A percentile compares a stretch with the other conserved stretches of the same genome.
These are phyloP conservation scores for Diddensiella transvaalensis DNA, from an alignment of 805 yeast genomes.

Conservation along the genomic window DNA sequence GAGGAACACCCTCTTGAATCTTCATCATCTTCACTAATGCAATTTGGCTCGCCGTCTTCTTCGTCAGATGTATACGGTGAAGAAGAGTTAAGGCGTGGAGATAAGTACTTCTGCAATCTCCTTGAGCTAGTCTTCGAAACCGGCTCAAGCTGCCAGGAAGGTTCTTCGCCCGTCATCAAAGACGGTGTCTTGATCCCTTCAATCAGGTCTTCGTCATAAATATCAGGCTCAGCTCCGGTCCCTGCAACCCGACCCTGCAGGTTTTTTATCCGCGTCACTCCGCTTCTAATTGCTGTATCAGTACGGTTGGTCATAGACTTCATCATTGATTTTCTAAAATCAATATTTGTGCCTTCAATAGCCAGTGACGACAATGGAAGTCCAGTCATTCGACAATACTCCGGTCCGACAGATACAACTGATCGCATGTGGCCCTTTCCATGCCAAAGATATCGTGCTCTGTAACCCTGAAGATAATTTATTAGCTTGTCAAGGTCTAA, in stretches of 20 bases:
- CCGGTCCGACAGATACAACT: conserved; percentile 16
- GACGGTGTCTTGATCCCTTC: conserved; percentile 7
- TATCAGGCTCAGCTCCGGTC: conserved; percentile 5
- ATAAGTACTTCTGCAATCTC: background rate
- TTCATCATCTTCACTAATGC: conserved; percentile 11
- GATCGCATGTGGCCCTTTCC: conserved; percentile 46
- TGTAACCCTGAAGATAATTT: conserved; percentile 31
- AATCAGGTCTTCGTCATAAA: conserved; percentile 6
- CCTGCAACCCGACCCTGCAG: conserved; percentile 2
- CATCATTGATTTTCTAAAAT: conserved; percentile 22
- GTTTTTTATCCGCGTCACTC: conserved; percentile 7
- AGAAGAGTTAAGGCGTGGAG: background rate
- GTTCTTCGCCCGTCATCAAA: background rate
- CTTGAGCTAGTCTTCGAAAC: background rate
- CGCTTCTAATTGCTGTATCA: conserved; percentile 21
- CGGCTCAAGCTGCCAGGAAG: conserved; percentile 4
- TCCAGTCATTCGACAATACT: conserved; percentile 18
- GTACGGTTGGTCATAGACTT: conserved; percentile 19
- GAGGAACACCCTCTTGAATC: background rate
- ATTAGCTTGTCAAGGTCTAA: conserved; percentile 34
- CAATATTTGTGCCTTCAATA: conserved; percentile 16
- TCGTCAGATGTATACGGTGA: conserved; percentile 13
- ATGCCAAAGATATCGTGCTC: conserved; percentile 42
- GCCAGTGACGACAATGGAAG: conserved; percentile 21
- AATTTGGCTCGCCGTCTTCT: conserved; percentile 4